Base-by-base conservation (phyloP, 2,329 filamentous ascomycete species). In the Orbilia javanica region DNA sequence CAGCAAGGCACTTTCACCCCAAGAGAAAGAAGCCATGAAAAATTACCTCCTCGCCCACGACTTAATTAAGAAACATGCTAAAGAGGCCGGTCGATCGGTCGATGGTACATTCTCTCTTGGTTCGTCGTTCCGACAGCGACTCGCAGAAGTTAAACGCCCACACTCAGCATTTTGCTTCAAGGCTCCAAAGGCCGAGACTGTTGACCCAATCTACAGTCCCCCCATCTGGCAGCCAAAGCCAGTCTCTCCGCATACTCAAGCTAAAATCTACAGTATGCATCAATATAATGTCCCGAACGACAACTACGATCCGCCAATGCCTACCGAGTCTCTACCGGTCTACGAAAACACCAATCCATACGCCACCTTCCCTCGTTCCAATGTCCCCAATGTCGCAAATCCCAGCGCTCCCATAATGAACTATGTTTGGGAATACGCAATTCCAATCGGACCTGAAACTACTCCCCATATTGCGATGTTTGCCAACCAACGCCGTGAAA, bases 401-500 rank as follows among this genome's bases (percentile, higher is more conserved):
- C 20, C 20, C 4, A 25, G 20, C 5, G 11, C 15, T 13, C 2
- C 46, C 48, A 55, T 76, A 7, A 42, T 78, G 34, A 34, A 63
- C 13, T 72, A 67, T 39, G 22, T 78, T 7, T 42, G 67, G 8
- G 22, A 62, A 2, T 18, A 67, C 18, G 74, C 29, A 0, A 63
- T 64, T 1, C 74, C 74, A 6, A 78, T 78, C 18, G 67, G 67
- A 6, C 50, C 67, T 0, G 67, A 78, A 11, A 78, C 74, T 4
- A 78, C 67, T 3, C 74, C 74, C 2, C 74, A 78, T n/a, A 50
- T 78, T 57, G 74, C 74, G 13, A 78, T 78, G 74, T 78, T 78
- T 34, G 67, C 74, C 11, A 25, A 67, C 4, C 60, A 72, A 39
- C 52, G 74, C 5, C 60, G 74, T 4, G 62, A 72, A 29, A 63